Evolutionary conservation across 306 rosid genomes (phyloP).

Genomic region (Pyrus communis): DNA sequence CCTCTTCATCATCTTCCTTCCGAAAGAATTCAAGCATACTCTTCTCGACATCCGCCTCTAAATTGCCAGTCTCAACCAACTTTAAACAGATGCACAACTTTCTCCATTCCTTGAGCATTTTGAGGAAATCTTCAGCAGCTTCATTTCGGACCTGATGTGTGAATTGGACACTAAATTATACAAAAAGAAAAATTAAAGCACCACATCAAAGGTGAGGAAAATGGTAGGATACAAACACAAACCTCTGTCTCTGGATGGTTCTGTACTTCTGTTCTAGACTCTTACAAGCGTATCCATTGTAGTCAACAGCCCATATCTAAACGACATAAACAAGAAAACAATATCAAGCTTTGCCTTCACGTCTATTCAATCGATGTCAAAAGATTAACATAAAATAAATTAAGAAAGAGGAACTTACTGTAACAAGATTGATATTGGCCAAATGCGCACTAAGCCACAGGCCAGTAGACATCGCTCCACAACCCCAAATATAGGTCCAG

Average conservation of each 20-base stretch:
- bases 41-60: neutral
- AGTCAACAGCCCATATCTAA: conserved; percentile 85
- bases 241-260: conserved; percentile 82
- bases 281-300: conserved; percentile 49
- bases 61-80: conserved; percentile 26
- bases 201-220: neutral
- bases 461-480: too few species aligned
- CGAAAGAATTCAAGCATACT: neutral
- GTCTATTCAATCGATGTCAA: neutral
- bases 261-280: conserved; percentile 48
- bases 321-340: neutral
- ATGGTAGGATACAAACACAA: neutral
- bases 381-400: neutral
- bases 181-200: neutral
- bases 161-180: neutral
- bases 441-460: too few species aligned
- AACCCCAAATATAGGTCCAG: too few species aligned
- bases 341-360: neutral
- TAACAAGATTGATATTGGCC: conserved; percentile 41
- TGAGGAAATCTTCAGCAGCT: conserved; percentile 57
- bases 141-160: conserved; percentile 68
- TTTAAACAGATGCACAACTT: conserved; percentile 37
- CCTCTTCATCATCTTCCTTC: conserved; percentile 7
- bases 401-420: conserved; percentile 32
- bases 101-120: conserved; percentile 57